These are phyloP conservation scores for Tilletia walkeri DNA, from an alignment of 1,284 basidiomycete species.

Conservation along the genomic window DNA sequence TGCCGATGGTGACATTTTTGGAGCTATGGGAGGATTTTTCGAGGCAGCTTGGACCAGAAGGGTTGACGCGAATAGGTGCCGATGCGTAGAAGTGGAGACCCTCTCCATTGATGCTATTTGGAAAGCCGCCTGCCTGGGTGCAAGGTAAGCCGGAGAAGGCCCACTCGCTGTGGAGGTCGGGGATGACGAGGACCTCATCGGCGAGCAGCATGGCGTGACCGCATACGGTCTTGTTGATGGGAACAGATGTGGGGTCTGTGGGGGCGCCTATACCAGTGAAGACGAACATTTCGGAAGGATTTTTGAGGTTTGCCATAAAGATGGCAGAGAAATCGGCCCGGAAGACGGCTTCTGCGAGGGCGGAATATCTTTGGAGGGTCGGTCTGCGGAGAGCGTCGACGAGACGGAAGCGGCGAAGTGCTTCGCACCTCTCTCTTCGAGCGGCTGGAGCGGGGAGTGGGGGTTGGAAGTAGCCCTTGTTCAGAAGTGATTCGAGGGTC, in stretches of 20 bases:
- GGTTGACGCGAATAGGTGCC: constrained; percentile 28
- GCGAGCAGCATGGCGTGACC: constrained; percentile 41
- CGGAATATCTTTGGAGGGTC: not conserved
- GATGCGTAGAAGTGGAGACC: constrained; percentile 41
- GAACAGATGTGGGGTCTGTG: constrained; percentile 20
- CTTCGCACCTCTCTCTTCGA: not conserved
- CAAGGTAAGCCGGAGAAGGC: constrained; percentile 32
- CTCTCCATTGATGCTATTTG: constrained; percentile 26
- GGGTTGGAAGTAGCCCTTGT: not conserved
- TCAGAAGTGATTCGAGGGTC: no score
- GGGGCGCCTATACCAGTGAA: constrained; percentile 30
- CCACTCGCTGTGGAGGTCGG: constrained; percentile 35
- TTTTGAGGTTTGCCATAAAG: not conserved
- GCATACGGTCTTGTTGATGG: constrained; percentile 29
- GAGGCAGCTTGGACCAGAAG: not conserved
- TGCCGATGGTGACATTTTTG: constrained; percentile 31
- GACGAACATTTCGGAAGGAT: constrained; percentile 27
- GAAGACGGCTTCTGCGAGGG: constrained; percentile 8
- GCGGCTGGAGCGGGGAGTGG: not conserved
- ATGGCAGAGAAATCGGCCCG: not conserved
- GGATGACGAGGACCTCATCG: constrained; percentile 36
- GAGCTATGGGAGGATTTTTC: constrained; percentile 20
- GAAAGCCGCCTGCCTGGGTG: constrained; percentile 26
- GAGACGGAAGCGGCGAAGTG: constrained; percentile 1
- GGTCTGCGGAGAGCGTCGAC: not conserved